Conservation (phyloP, 2,329 filamentous ascomycete genomes). For the Arachnopeziza araneosa region DNA sequence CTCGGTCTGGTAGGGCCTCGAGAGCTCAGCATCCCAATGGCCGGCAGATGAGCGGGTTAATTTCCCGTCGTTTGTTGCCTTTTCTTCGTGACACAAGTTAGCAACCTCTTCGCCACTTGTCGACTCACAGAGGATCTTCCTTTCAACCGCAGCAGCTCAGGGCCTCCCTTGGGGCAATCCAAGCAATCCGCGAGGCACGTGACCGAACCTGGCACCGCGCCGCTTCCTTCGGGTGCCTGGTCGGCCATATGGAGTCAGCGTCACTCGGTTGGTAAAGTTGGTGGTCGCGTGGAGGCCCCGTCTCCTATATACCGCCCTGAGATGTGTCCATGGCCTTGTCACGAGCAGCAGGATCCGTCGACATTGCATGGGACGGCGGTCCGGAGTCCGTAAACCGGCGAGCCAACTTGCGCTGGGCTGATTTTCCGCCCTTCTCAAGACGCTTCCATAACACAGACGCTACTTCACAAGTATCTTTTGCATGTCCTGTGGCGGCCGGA, state of each 20-base stretch:
- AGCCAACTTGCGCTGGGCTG: not conserved
- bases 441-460: not conserved
- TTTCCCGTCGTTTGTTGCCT: not conserved
- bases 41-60: no score
- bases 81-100: not conserved
- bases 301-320: not conserved
- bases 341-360: not conserved
- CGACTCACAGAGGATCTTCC: not conserved
- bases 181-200: not conserved
- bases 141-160: not conserved
- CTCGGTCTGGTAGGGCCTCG: not conserved
- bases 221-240: not conserved
- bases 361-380: not conserved
- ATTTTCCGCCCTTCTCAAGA: not conserved
- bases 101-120: not conserved
- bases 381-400: no score
- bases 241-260: not conserved
- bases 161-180: not conserved
- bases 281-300: not conserved
- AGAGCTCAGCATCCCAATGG: no score
- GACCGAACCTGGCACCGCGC: not conserved
- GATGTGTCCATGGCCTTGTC: not conserved
- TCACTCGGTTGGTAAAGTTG: not conserved
- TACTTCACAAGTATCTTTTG: not conserved
- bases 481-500: not conserved